Percentiles rank a stretch among this genome's conserved stretches.
Evolutionary conservation across 495 filamentous ascomycete genomes (phyloP).

Genomic region (Tuber microsphaerosporum): DNA sequence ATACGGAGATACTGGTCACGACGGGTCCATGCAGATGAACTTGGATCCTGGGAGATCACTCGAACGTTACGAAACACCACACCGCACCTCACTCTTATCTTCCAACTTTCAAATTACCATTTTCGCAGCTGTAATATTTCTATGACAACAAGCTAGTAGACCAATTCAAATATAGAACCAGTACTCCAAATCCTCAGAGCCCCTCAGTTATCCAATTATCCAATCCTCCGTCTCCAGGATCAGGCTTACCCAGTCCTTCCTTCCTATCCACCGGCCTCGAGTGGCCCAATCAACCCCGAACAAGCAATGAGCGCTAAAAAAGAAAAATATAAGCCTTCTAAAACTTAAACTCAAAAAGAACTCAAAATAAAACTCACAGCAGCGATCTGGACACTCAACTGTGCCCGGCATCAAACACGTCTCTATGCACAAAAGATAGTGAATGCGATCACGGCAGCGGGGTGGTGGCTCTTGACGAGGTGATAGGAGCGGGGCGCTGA

Average conservation of each 20-base stretch:
- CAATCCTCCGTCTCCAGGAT: background rate
- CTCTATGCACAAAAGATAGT: slow-evolving; percentile 23
- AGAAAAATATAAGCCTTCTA: background rate
- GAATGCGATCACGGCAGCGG: slow-evolving; percentile 9
- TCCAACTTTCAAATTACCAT: background rate
- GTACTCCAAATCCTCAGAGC: background rate
- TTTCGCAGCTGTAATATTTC: background rate
- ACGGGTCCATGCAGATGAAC: too few species aligned
- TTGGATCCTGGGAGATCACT: background rate
- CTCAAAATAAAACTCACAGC: slow-evolving; percentile 10
- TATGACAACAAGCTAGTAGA: background rate
- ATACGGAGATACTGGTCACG: background rate
- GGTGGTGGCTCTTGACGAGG: slow-evolving; percentile 1
- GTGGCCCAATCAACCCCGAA: slow-evolving; percentile 9
- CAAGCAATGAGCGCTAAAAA: slow-evolving; percentile 18
- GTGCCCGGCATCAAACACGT: slow-evolving; percentile 13
- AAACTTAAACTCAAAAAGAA: background rate
- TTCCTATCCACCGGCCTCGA: background rate
- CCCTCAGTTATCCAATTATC: background rate
- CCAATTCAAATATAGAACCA: background rate
- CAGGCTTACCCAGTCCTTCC: background rate
- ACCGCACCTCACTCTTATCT: background rate
- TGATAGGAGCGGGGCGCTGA: background rate
- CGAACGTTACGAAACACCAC: background rate
- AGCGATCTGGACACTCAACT: slow-evolving; percentile 21